Evolutionary conservation across 345 rosid genomes (phyloP).

Genomic region (Heritiera fomes): DNA sequence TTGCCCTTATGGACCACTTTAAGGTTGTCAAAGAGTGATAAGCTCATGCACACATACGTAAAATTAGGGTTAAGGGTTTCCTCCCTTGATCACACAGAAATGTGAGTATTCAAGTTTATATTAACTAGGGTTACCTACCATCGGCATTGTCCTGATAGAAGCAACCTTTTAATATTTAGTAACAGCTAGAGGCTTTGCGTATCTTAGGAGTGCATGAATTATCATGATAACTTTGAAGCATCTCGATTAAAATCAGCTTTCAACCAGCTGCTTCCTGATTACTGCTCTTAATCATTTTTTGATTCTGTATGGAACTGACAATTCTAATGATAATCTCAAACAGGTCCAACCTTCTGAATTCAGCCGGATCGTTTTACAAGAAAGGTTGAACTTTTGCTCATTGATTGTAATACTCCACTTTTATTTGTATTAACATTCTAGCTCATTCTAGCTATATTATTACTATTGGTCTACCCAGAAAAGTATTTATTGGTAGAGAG

Average conservation of each 20-base stretch:
- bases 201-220: not conserved
- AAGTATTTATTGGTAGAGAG: slow-evolving; percentile 64
- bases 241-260: not conserved
- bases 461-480: slow-evolving; percentile 37
- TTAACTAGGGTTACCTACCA: slow-evolving; percentile 9
- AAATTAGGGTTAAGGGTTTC: slow-evolving; percentile 72
- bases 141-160: not conserved
- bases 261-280: not conserved
- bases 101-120: slow-evolving; percentile 47
- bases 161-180: not conserved
- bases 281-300: not conserved
- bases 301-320: slow-evolving; percentile 20
- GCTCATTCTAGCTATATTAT: slow-evolving; percentile 23
- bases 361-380: slow-evolving; percentile 38
- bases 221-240: not conserved
- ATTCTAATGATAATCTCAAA: slow-evolving; percentile 24
- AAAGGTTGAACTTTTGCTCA: slow-evolving; percentile 40
- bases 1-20: slow-evolving; percentile 59
- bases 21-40: slow-evolving; percentile 38
- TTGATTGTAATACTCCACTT: not conserved
- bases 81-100: slow-evolving; percentile 56
- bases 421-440: not conserved
- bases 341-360: slow-evolving; percentile 50
- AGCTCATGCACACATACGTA: slow-evolving; percentile 44
- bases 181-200: not conserved